Base-by-base conservation (phyloP, 768 basidiomycete genomes). In the Rhodotorula taiwanensis region DNA sequence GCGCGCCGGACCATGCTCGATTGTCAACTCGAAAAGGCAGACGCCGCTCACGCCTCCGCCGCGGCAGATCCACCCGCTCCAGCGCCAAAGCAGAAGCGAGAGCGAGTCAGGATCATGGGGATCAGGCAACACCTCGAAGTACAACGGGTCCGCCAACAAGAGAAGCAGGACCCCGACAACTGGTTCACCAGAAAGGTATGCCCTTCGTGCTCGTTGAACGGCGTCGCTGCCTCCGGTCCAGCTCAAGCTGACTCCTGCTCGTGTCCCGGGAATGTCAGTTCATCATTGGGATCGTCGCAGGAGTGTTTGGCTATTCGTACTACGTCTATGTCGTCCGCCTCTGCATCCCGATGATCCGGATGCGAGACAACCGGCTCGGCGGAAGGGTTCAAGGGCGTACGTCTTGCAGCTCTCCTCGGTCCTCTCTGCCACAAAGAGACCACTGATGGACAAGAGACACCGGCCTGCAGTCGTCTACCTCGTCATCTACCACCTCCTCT, bases 311-410 rank as follows among this genome's bases (percentile, higher is more conserved):
- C 13, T 69, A 64, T 44, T 41, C 48, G 21, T 69, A 69, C 57
- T 69, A 69, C 28, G 63, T 69, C 31, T 69, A 58, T 27, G 67
- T 69, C 28, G 67, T 62, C 1, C 39, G 63, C 15, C n/a, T 69
- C 3, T 61, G 63, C 50, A 47, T 69, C 5, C 59, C 59, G 5
- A 69, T 69, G 67, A 53, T 69, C 44, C 21, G 57, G 5, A 47
- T 64, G 49, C 25, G 64, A 21, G 21, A 28, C 25, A 33, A 49
- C 31, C 41, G 67, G 4, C 44, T 69, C 6, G 67, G 67, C 2
- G 55, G 41, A 5, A 20, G 53, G 8, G 43, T 48, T 3, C 60
- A 64, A 33, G 63, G 67, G 30, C 50, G 67, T 64, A 33, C 53
- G 63, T 64, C 25, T 25, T 33, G 11, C 18, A 39, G 9, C 36